These are phyloP conservation scores for Rhynchosporium secalis DNA, from an alignment of 2,329 filamentous ascomycete genomes.

Conservation along the genomic window DNA sequence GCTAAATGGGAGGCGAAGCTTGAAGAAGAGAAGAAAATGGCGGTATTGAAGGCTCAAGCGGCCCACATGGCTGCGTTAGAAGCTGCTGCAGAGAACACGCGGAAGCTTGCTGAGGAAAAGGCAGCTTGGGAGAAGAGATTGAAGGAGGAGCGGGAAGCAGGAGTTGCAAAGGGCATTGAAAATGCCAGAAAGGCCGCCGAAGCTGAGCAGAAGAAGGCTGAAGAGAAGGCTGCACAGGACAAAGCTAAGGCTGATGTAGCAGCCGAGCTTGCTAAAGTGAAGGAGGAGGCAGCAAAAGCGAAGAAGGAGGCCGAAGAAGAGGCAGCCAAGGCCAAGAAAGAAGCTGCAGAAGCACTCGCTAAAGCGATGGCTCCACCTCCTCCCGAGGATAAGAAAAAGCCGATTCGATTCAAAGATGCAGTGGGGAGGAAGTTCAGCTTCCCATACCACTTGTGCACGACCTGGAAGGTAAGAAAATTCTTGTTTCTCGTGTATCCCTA, in stretches of 20 bases:
- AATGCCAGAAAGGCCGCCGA: conserved; percentile 39
- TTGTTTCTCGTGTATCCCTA: conserved; percentile 15
- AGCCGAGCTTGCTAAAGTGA: conserved; percentile 35
- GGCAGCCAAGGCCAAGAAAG: conserved; percentile 39
- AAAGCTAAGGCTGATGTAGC: conserved; percentile 25
- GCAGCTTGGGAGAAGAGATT: conserved; percentile 39
- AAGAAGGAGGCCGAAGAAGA: conserved; percentile 42
- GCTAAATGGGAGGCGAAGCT: conserved; percentile 43
- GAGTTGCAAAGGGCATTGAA: conserved; percentile 29
- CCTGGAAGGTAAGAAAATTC: conserved; percentile 67
- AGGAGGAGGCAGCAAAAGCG: conserved; percentile 48
- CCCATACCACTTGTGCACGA: conserved; percentile 81
- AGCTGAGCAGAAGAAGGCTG: conserved; percentile 21
- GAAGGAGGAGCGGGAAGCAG: conserved; percentile 45
- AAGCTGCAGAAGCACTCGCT: conserved; percentile 51
- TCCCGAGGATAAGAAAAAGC: conserved; percentile 50
- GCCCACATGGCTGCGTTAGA: conserved; percentile 28
- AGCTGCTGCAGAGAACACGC: conserved; percentile 24
- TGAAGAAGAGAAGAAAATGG: conserved; percentile 31
- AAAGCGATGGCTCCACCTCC: conserved; percentile 42
- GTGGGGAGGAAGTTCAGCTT: conserved; percentile 91
- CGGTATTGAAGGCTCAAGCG: conserved; percentile 26
- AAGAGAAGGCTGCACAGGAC: conserved; percentile 28
- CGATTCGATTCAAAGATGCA: conserved; percentile 88
- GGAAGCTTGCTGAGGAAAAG: conserved; percentile 30